Evolutionary conservation across 345 rosid species (phyloP).

Genomic region (Populus simonii): DNA sequence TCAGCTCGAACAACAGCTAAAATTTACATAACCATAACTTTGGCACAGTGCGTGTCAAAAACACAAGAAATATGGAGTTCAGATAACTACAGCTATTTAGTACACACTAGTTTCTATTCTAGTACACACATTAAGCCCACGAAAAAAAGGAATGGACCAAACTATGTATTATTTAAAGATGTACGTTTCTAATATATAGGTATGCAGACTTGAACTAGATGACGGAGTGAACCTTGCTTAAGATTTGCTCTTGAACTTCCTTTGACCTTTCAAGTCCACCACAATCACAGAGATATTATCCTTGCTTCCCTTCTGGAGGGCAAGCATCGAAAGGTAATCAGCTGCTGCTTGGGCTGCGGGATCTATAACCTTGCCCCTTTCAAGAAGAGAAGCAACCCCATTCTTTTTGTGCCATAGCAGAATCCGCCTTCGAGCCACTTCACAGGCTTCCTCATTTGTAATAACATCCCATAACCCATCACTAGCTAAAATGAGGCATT

Average conservation of each 20-base stretch:
- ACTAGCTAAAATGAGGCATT: slow-evolving; percentile 34
- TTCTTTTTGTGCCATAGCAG: slow-evolving; percentile 29
- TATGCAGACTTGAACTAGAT: slow-evolving; percentile 20
- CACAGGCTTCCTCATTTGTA: slow-evolving; percentile 29
- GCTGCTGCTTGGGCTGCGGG: slow-evolving; percentile 33
- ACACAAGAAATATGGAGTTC: slow-evolving; percentile 16
- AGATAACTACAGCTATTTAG: slow-evolving; percentile 16
- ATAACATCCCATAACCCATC: slow-evolving; percentile 44
- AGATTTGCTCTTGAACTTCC: slow-evolving; percentile 53
- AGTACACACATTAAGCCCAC: slow-evolving; percentile 64
- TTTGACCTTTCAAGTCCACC: slow-evolving; percentile 33
- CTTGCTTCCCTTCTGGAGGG: slow-evolving; percentile 31
- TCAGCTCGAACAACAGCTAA: slow-evolving; percentile 8
- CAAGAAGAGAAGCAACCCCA: slow-evolving; percentile 8
- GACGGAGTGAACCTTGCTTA: slow-evolving; percentile 25
- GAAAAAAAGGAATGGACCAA: slow-evolving; percentile 67
- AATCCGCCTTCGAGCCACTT: slow-evolving; percentile 25
- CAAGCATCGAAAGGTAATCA: slow-evolving; percentile 28
- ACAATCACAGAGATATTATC: slow-evolving; percentile 37
- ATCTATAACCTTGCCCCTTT: slow-evolving; percentile 17
- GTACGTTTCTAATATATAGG: slow-evolving; percentile 29
- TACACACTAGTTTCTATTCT: slow-evolving; percentile 33
- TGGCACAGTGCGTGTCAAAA: background rate
- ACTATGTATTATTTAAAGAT: slow-evolving; percentile 46
- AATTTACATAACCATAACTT: background rate